Percentiles rank a stretch among this genome's conserved stretches.
Conservation (phyloP, 2,329 filamentous ascomycete species). For the Plectosphaerella plurivora region DNA sequence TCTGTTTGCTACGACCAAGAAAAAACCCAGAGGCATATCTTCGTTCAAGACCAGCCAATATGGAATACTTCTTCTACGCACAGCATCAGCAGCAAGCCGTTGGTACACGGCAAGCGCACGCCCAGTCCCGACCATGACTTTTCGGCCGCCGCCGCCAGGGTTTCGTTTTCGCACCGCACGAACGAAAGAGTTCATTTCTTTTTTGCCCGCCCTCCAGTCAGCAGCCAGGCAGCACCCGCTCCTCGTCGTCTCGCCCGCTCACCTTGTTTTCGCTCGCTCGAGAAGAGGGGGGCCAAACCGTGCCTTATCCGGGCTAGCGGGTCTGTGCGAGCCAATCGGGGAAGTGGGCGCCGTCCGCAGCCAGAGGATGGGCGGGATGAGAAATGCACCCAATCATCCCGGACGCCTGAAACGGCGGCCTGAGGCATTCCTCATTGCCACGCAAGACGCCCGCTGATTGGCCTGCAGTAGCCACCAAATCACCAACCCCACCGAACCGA, state of each 20-base stretch:
- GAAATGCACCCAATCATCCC: conserved; percentile 8
- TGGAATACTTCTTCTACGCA: too few relatives aligned
- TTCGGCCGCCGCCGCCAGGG: too few relatives aligned
- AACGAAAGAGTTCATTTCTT: not conserved
- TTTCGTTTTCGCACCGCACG: conserved; percentile 6
- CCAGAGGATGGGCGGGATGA: not conserved
- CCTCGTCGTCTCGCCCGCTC: not conserved
- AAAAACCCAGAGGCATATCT: too few relatives aligned
- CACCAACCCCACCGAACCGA: conserved; percentile 11
- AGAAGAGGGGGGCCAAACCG: too few relatives aligned
- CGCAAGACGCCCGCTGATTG: conserved; percentile 7
- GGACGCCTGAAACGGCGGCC: conserved; percentile 14
- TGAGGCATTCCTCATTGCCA: conserved; percentile 6
- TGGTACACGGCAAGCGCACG: too few relatives aligned
- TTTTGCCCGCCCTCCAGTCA: not conserved
- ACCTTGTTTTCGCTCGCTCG: too few relatives aligned
- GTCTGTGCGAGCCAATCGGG: not conserved
- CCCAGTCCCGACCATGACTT: too few relatives aligned
- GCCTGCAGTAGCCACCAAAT: conserved; percentile 12
- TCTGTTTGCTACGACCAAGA: too few relatives aligned
- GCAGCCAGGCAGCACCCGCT: not conserved
- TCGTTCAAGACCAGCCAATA: too few relatives aligned
- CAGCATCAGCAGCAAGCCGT: too few relatives aligned
- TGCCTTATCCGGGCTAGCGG: too few relatives aligned
- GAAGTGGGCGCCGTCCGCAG: not conserved